phyloP scores from a whole-genome alignment of 2,329 filamentous ascomycete species.

The Monosporascus sp. region DNA sequence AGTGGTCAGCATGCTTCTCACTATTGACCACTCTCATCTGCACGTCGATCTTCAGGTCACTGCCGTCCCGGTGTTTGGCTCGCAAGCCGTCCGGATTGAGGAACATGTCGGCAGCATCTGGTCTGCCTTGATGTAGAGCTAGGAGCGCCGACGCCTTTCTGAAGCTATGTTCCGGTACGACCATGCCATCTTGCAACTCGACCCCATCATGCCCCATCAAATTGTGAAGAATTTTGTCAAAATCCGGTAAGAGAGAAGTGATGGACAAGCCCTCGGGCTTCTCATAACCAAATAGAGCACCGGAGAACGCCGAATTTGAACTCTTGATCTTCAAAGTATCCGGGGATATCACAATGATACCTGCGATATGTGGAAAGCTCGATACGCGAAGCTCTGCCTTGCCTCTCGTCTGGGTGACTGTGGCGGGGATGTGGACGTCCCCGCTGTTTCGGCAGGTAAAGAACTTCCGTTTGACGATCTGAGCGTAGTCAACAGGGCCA shows the following conservation, averaged over 20 bases:
- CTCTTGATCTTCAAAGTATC: conserved; percentile 74
- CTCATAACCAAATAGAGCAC: conserved; percentile 84
- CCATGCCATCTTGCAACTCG: conserved; percentile 82
- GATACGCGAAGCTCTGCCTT: conserved; percentile 75
- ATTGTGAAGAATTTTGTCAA: conserved; percentile 76
- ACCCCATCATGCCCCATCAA: conserved; percentile 84
- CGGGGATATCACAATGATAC: conserved; percentile 88
- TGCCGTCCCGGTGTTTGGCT: conserved; percentile 84
- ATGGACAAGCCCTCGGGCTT: conserved; percentile 76
- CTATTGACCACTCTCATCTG: conserved; percentile 96
- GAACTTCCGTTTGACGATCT: conserved; percentile 65
- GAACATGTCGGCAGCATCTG: conserved; percentile 74
- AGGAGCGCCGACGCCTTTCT: conserved; percentile 80
- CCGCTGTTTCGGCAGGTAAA: conserved; percentile 80
- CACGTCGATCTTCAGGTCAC: conserved; percentile 87
- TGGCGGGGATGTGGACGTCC: conserved; percentile 76
- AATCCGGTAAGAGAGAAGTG: conserved; percentile 75
- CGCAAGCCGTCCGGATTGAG: conserved; percentile 77
- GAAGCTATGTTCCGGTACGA: conserved; percentile 94
- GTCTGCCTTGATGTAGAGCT: conserved; percentile 74
- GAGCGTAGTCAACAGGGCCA: conserved; percentile 72
- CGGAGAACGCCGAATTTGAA: conserved; percentile 91
- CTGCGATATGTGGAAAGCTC: conserved; percentile 94
- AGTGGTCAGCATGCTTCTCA: conserved; percentile 53
- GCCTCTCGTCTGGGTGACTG: conserved; percentile 66